Conservation (phyloP, 1,284 basidiomycete genomes). For the Puccinia triticina region DNA sequence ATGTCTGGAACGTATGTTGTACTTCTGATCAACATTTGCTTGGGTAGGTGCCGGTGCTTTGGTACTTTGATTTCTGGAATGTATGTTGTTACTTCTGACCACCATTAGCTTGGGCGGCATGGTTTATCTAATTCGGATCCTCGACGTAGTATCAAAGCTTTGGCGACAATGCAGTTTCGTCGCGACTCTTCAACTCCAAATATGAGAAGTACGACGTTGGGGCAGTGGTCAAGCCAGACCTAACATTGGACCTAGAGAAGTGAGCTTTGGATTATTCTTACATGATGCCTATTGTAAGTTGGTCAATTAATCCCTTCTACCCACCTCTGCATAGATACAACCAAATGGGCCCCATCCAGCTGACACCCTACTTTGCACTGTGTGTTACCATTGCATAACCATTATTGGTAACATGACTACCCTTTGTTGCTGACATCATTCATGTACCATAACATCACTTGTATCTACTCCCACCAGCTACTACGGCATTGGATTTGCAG, state of each 20-base stretch:
- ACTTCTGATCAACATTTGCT: too few species aligned
- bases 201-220: slow-evolving; percentile 43
- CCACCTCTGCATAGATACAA: slow-evolving; percentile 25
- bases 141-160: slow-evolving; percentile 36
- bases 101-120: background rate
- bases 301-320: background rate
- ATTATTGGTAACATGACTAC: too few species aligned
- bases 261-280: background rate
- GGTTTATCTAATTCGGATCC: background rate
- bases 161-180: slow-evolving; percentile 46
- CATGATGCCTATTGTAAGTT: background rate
- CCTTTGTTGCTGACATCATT: too few species aligned
- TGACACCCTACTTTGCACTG: slow-evolving; percentile 47
- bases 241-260: slow-evolving; percentile 44
- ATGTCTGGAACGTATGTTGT: slow-evolving; percentile 48
- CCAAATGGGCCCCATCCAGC: slow-evolving; percentile 45
- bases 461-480: too few species aligned
- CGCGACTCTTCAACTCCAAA: slow-evolving; percentile 34
- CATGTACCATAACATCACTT: too few species aligned
- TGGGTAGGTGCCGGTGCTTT: slow-evolving; percentile 38
- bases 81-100: too few species aligned
- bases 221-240: slow-evolving; percentile 43
- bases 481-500: slow-evolving; percentile 46
- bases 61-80: slow-evolving; percentile 49
- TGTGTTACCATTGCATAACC: too few species aligned